Evolutionary conservation across 805 yeast genomes (phyloP), one percentile per base, ranked within the genome.

Genomic region (Komagataella mondaviorum): DNA sequence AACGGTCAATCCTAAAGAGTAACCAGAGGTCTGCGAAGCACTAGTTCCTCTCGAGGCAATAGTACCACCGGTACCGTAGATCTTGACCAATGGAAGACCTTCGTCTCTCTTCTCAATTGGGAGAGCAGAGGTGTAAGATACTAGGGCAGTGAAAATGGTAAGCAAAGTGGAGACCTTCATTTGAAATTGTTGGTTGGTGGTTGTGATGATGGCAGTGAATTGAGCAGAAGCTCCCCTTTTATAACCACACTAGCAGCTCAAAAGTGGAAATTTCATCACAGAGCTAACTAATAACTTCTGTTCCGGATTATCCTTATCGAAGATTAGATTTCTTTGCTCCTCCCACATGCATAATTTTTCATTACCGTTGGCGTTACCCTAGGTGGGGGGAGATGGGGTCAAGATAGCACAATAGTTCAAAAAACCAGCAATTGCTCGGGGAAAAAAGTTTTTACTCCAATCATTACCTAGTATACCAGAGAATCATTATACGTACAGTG

Each of bases 31-130:
- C 44, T 73, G 73, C 10, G 77, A 68, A 6, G 74, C 62, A 12
- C 68, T 56, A 2, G 69, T 55, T 5, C 80, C 81, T 55, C 74
- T 75, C 2, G 81, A 75, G 1, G 81, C 81, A 56, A 77, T 77
- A 5, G 83, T 77, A 48, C 83, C 83, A 50, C 83, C 83, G 5
- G 81, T 77, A 8, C 78, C 83, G 44, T 76, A 63, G 49, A 77
- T 74, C 56, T 76, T 77, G 52, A 77, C 63, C 7, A 57, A 57
- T n/a, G 68, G 71, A n/a, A 55, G 51, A 12, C 39, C 14, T 3
- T 47, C 16, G 23, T 48, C 47, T 30, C 39, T 30, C 39, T 30
- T 30, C 14, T 30, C 39, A 30, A 30, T 30, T 30, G 39, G 39
- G 14, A 30, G 39, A 30, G 39, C 39, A 30, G 39, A 30, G 14